A percentile compares a stretch with the other conserved stretches of the same genome.
These are phyloP conservation scores for Suhomyces wounanorum DNA, from an alignment of 1,139 yeast genomes.

Conservation along the genomic window DNA sequence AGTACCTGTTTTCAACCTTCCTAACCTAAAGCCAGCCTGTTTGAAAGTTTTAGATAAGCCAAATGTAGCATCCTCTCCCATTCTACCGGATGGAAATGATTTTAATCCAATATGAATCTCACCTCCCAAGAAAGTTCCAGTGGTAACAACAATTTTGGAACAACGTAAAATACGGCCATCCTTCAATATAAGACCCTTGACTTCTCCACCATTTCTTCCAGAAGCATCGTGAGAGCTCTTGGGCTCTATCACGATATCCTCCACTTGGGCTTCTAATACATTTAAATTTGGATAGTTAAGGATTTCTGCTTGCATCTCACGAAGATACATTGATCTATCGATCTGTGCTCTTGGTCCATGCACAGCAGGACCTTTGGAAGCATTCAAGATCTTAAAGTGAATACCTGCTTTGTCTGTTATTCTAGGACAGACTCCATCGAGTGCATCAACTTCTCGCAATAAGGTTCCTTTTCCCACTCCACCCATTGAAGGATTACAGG, in stretches of 20 bases:
- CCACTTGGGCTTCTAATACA: conserved; percentile 74
- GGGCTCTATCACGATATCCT: conserved; percentile 75
- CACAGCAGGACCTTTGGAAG: conserved; percentile 93
- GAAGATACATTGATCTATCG: conserved; percentile 75
- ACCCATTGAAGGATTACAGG: conserved; percentile 97
- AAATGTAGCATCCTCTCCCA: conserved; percentile 89
- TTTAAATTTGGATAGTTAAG: conserved; percentile 58
- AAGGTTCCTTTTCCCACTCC: conserved; percentile 98
- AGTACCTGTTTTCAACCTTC: conserved; percentile 94
- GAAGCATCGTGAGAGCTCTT: conserved; percentile 24
- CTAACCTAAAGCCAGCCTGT: conserved; percentile 78
- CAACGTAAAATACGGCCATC: conserved; percentile 65
- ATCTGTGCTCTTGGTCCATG: conserved; percentile 99
- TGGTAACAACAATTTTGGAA: conserved; percentile 78
- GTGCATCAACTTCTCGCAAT: conserved; percentile 89
- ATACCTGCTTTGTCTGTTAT: conserved; percentile 92
- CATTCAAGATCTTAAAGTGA: conserved; percentile 83
- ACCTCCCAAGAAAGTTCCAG: conserved; percentile 93
- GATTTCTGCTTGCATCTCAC: conserved; percentile 76
- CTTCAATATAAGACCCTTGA: conserved; percentile 71
- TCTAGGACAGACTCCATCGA: conserved; percentile 86
- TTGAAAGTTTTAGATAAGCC: conserved; percentile 81
- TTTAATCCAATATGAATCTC: conserved; percentile 90
- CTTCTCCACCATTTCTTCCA: conserved; percentile 44
- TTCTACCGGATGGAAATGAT: conserved; percentile 84